These are phyloP conservation scores for Schwanniomyces yamadae DNA, from an alignment of 805 yeast species.

Conservation along the genomic window DNA sequence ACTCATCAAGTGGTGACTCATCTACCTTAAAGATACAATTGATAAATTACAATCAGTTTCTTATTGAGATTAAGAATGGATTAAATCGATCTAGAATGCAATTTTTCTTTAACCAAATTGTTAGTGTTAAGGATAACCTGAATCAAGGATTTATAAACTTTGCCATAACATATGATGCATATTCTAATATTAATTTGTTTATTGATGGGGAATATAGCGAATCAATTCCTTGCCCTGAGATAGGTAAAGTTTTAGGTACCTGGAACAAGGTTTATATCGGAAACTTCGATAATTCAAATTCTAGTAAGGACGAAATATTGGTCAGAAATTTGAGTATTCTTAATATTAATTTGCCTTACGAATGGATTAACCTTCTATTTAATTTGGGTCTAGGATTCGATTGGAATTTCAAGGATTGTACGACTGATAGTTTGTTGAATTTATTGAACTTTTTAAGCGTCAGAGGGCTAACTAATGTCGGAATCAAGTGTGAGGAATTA, in stretches of 20 bases:
- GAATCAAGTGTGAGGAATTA: slow-evolving; percentile 31
- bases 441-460: slow-evolving; percentile 41
- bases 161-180: slow-evolving; percentile 36
- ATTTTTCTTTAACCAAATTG: slow-evolving; percentile 34
- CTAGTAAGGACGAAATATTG: slow-evolving; percentile 26
- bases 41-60: slow-evolving; percentile 28
- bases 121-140: slow-evolving; percentile 9
- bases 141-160: slow-evolving; percentile 30
- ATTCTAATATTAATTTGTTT: slow-evolving; percentile 41
- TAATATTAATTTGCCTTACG: slow-evolving; percentile 35
- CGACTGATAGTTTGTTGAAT: slow-evolving; percentile 36
- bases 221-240: slow-evolving; percentile 38
- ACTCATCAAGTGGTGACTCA: slow-evolving; percentile 20
- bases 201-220: slow-evolving; percentile 51
- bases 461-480: slow-evolving; percentile 34
- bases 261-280: slow-evolving; percentile 43
- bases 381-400: slow-evolving; percentile 45
- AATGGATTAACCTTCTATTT: slow-evolving; percentile 53
- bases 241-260: slow-evolving; percentile 21
- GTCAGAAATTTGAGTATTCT: slow-evolving; percentile 41
- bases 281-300: slow-evolving; percentile 9
- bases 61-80: slow-evolving; percentile 26
- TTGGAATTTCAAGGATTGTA: slow-evolving; percentile 45
- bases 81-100: slow-evolving; percentile 25
- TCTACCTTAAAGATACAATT: slow-evolving; percentile 28